Base-by-base conservation (phyloP, 2,329 filamentous ascomycete species). In the Scedosporium apiospermum region DNA sequence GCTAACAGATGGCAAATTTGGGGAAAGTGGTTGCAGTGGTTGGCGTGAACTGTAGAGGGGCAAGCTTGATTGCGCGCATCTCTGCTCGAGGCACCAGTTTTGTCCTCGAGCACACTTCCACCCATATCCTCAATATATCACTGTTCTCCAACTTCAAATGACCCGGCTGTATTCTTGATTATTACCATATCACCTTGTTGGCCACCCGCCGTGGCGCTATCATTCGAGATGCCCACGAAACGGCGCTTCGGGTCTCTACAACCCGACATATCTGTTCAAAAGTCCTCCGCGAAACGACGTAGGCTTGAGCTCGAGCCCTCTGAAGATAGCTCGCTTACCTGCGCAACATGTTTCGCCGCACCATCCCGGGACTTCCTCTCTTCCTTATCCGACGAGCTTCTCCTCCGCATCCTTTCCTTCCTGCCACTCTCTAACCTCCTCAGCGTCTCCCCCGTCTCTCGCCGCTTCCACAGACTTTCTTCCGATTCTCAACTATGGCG, bases 401-500 rank as follows among this genome's bases (percentile, higher is more conserved):
- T 96, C 38, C 77, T 98, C 63, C 89, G 92, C 68, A 89, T 97
- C 64, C 80, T 97, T 42, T 89, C 89, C 4, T 89, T 85, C 71
- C 80, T 96, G n/a, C 77, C 88, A 2, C 83, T 90, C 34, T 76
- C 81, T 6, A 83, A 88, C 30, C 82, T 98, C 7, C 80, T 91
- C 61, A 77, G 78, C 61, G 78, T 83, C 42, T 77, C 80, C 5
- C 77, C 86, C 62, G 80, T 93, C n/a, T 97, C 91, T 1, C 85
- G 77, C 62, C 90, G 89, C 64, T 89, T 96, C 70, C 80, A 86
- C 67, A 80, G 80, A 46, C 81, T 98, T 18, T 83, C 90, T 6
- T 81, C 83, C 62, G 95, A 98, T 73, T 88, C 89, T 0, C 91
- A 97, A 71, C 78, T 98, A 63, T 99, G 95, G 95, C 95, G 93